Percentiles rank a stretch among this genome's conserved stretches.
phyloP scores from a whole-genome alignment of 1,284 basidiomycete genomes.

The Golubevia pallescens region DNA sequence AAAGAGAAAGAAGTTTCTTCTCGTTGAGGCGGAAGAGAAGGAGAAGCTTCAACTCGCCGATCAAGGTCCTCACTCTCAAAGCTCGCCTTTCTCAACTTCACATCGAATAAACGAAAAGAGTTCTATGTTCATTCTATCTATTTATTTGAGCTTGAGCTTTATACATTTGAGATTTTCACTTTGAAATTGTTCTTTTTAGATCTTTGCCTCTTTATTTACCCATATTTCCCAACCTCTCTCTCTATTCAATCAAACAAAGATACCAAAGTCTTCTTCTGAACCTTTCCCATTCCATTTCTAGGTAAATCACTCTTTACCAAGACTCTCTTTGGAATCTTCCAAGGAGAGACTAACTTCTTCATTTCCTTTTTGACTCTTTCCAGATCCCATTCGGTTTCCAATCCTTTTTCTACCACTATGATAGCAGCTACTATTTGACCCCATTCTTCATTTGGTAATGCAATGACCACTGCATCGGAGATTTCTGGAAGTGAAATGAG shows the following conservation, averaged over 20 bases:
- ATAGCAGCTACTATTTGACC: slow-evolving; percentile 57
- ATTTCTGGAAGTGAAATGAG: slow-evolving; percentile 53
- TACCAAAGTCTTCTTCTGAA: slow-evolving; percentile 18
- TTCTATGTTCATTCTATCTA: too few species aligned
- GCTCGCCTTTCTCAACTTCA: too few species aligned
- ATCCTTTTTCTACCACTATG: slow-evolving; percentile 10
- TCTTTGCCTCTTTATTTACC: too few species aligned
- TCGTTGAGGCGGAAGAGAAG: too few species aligned
- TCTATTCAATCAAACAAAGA: neutral
- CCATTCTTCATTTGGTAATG: slow-evolving; percentile 60
- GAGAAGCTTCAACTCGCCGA: too few species aligned
- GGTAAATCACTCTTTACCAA: slow-evolving; percentile 15
- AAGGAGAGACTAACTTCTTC: slow-evolving; percentile 13
- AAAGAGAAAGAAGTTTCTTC: too few species aligned
- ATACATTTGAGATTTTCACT: too few species aligned
- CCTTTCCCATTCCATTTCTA: slow-evolving; percentile 21
- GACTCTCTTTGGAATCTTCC: neutral
- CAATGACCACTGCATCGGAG: slow-evolving; percentile 62
- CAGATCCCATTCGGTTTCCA: slow-evolving; percentile 16
- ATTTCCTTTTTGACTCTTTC: slow-evolving; percentile 22
- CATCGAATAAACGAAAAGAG: too few species aligned
- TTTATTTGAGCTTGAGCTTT: too few species aligned
- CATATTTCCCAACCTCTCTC: too few species aligned
- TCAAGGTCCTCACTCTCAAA: too few species aligned
- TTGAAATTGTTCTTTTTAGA: too few species aligned